Evolutionary conservation across 78 protist species (phyloP).

Genomic region (Parvularia atlantis): DNA sequence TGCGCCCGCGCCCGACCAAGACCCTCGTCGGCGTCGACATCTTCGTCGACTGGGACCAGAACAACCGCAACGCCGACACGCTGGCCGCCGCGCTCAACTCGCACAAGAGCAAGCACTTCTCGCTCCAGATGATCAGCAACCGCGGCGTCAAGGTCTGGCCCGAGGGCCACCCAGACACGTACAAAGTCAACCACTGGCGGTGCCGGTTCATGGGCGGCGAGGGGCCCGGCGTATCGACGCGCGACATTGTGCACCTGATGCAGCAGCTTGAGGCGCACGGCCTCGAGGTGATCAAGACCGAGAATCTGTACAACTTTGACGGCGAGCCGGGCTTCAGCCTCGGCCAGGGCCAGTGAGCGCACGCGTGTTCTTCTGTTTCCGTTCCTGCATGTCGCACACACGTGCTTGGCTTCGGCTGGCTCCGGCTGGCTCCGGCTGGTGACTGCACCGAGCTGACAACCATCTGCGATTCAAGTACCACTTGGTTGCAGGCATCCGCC

Average conservation of each 20-base stretch:
- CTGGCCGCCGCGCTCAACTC: neutral
- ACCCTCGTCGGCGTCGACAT: neutral
- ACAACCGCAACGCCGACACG: neutral
- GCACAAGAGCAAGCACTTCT: neutral
- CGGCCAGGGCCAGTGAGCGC: conserved; percentile 1
- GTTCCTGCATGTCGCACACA: too few species aligned
- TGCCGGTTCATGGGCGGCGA: neutral
- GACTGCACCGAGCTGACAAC: too few species aligned
- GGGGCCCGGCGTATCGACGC: too few species aligned
- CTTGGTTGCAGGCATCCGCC: too few species aligned
- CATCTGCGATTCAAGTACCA: too few species aligned
- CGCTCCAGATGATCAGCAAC: neutral
- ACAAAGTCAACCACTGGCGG: neutral
- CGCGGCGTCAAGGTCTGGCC: conserved; percentile 10
- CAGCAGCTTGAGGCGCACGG: neutral
- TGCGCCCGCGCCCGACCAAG: neutral
- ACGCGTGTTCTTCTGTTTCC: too few species aligned
- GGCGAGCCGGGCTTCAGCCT: neutral
- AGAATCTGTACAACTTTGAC: neutral
- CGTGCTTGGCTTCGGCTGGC: too few species aligned
- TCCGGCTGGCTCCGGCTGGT: too few species aligned
- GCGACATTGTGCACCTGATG: neutral
- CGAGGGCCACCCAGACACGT: neutral
- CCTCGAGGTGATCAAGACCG: conserved; percentile 4
- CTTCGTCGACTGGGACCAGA: neutral